phyloP scores from a whole-genome alignment of 768 basidiomycete species.

The Leccinum rimulosum region DNA sequence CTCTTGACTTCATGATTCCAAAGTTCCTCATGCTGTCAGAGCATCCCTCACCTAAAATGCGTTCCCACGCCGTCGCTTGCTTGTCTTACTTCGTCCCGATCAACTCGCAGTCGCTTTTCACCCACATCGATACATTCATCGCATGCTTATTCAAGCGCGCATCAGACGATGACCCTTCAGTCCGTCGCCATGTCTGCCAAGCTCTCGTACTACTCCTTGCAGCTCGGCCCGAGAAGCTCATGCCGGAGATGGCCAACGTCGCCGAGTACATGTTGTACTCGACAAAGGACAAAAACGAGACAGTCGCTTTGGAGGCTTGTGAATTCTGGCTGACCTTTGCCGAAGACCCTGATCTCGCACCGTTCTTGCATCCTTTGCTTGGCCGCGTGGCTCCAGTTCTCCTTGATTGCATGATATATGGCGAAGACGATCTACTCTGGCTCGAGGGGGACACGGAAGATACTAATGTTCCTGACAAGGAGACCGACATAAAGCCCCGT shows the following conservation, averaged over 20 bases:
- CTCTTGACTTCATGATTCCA: conserved; percentile 94
- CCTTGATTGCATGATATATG: conserved; percentile 97
- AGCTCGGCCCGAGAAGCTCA: conserved; percentile 90
- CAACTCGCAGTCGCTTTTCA: conserved; percentile 80
- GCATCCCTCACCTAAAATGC: conserved; percentile 84
- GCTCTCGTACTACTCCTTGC: conserved; percentile 91
- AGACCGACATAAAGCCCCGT: conserved; percentile 93
- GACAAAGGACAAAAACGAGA: conserved; percentile 96
- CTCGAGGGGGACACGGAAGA: conserved; percentile 91
- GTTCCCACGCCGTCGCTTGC: conserved; percentile 90
- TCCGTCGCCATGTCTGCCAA: conserved; percentile 94
- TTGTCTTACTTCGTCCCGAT: conserved; percentile 92
- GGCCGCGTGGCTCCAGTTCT: conserved; percentile 92
- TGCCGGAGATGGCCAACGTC: conserved; percentile 93
- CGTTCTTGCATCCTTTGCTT: conserved; percentile 81
- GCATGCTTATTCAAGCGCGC: conserved; percentile 92
- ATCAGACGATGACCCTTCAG: conserved; percentile 89
- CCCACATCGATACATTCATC: conserved; percentile 92
- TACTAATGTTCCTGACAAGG: conserved; percentile 88
- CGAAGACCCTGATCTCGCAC: conserved; percentile 85
- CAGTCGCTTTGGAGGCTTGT: conserved; percentile 95
- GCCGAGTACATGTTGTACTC: conserved; percentile 99
- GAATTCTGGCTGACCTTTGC: conserved; percentile 99
- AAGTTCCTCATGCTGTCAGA: conserved; percentile 89
- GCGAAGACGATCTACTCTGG: conserved; percentile 94